These are phyloP conservation scores for Dendrobium huoshanense DNA, from an alignment of 106 monocot genomes.

Conservation along the genomic window DNA sequence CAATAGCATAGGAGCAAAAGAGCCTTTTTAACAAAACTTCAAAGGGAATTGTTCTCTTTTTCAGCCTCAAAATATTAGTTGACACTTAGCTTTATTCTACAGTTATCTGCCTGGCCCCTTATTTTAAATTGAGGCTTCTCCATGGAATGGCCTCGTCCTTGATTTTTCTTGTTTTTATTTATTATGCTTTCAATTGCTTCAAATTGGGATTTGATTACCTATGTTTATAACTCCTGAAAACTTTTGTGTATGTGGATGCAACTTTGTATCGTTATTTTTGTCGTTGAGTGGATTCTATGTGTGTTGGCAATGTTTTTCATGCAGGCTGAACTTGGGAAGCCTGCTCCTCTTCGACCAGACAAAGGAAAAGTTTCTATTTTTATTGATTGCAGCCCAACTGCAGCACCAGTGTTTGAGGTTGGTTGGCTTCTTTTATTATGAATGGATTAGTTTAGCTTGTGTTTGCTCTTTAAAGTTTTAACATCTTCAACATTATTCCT, in stretches of 20 bases:
- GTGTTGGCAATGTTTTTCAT: neutral
- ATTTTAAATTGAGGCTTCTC: neutral
- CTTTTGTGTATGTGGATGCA: neutral
- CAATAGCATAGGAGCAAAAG: neutral
- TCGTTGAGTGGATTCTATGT: neutral
- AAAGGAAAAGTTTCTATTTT: conserved; percentile 85
- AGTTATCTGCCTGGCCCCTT: neutral
- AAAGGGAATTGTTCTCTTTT: neutral
- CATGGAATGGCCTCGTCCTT: neutral
- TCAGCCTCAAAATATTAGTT: neutral
- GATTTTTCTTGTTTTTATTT: neutral
- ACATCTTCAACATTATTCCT: neutral
- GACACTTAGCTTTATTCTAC: neutral
- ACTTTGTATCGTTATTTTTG: neutral
- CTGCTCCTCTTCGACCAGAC: conserved; percentile 54
- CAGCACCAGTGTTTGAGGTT: conserved; percentile 84
- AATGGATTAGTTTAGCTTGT: neutral
- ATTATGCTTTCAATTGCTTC: neutral
- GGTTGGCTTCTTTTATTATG: neutral
- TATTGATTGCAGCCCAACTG: conserved; percentile 83
- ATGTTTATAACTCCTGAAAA: neutral
- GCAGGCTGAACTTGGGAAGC: conserved; percentile 88
- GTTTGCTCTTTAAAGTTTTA: neutral
- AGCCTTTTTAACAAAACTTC: neutral
- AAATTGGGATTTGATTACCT: neutral